Conservation (phyloP, 805 yeast species). For the Zygosaccharomyces bisporus region DNA sequence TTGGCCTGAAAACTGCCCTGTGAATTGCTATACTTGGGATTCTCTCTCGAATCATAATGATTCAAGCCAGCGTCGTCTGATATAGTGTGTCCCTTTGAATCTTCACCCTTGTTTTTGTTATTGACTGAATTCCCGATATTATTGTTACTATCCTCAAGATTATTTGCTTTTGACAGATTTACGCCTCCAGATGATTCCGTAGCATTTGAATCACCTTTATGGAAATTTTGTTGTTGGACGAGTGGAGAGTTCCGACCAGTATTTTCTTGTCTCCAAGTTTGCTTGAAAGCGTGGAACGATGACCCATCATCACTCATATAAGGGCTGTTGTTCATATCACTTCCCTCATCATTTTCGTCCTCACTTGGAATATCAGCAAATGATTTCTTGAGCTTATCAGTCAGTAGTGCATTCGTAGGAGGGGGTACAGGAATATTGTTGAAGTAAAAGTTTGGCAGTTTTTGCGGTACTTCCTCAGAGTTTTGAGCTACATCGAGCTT, state of each 20-base stretch:
- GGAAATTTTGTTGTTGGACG: slow-evolving; percentile 1
- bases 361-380: slow-evolving; percentile 18
- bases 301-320: slow-evolving; percentile 21
- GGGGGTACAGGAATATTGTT: slow-evolving; percentile 8
- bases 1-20: too few relatives aligned
- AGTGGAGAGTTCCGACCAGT: slow-evolving; percentile 1
- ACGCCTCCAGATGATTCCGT: not conserved
- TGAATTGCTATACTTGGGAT: too few relatives aligned
- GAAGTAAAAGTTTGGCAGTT: slow-evolving; percentile 8
- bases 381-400: slow-evolving; percentile 16
- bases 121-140: too few relatives aligned
- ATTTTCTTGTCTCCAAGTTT: slow-evolving; percentile 12
- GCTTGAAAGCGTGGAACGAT: slow-evolving; percentile 23
- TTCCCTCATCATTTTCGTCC: slow-evolving; percentile 17
- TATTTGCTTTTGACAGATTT: not conserved
- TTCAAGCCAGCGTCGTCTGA: too few relatives aligned
- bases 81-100: too few relatives aligned
- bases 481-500: not conserved
- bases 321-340: slow-evolving; percentile 11
- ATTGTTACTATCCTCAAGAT: not conserved
- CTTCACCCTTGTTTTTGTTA: too few relatives aligned
- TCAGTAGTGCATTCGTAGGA: slow-evolving; percentile 16
- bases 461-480: not conserved
- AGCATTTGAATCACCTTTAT: not conserved
- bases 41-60: too few relatives aligned